phyloP scores from a whole-genome alignment of 257 asterid genomes.

The Scutellaria galericulata region DNA sequence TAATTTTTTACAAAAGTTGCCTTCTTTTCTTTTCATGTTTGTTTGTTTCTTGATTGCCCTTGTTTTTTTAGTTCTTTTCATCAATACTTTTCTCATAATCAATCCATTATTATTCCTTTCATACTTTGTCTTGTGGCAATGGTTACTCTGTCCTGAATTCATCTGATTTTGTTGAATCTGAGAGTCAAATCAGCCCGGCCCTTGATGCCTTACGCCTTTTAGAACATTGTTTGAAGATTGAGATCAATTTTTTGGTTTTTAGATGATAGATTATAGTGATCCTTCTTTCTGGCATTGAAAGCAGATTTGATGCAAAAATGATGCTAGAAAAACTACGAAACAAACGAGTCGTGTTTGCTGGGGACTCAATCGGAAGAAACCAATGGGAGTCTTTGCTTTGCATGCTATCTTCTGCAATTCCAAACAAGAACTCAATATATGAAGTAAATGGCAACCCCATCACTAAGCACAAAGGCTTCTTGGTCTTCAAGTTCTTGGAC shows the following conservation, averaged over 20 bases:
- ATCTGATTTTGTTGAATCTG: too few relatives aligned
- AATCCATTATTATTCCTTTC: too few relatives aligned
- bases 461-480: slow-evolving; percentile 90
- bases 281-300: neutral
- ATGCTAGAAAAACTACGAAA: slow-evolving; percentile 82
- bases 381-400: slow-evolving; percentile 98
- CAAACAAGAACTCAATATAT: slow-evolving; percentile 57
- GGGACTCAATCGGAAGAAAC: slow-evolving; percentile 98
- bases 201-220: too few relatives aligned
- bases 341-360: slow-evolving; percentile 81
- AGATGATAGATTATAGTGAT: neutral
- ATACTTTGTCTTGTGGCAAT: too few relatives aligned
- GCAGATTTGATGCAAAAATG: slow-evolving; percentile 74
- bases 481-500: slow-evolving; percentile 72
- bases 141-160: too few relatives aligned
- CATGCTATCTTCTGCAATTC: slow-evolving; percentile 76
- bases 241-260: neutral
- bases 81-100: too few relatives aligned
- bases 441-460: slow-evolving; percentile 93
- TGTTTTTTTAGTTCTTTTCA: slow-evolving; percentile 18
- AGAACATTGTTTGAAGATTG: too few relatives aligned
- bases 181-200: too few relatives aligned
- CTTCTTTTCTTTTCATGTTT: neutral
- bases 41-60: neutral
- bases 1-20: neutral